Conservation (phyloP, 2,329 filamentous ascomycete species). For the Aspergillus novofumigatus region DNA sequence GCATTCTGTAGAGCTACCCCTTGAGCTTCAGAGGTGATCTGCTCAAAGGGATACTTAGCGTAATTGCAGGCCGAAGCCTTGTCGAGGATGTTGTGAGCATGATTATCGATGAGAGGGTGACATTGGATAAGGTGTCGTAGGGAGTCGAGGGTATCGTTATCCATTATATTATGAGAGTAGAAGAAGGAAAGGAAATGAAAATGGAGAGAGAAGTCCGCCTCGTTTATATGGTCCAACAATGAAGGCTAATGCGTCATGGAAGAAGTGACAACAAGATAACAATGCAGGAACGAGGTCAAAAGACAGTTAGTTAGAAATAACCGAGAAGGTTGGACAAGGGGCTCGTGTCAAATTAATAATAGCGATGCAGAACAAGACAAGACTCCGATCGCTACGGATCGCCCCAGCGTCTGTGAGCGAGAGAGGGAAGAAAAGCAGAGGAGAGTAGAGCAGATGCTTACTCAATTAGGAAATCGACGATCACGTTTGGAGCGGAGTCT, state of each 20-base stretch:
- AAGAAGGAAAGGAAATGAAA: neutral
- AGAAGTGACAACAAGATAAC: neutral
- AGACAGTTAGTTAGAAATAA: neutral
- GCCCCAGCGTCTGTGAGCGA: neutral
- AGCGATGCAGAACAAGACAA: neutral
- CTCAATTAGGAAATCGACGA: slow-evolving; percentile 10
- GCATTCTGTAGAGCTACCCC: slow-evolving; percentile 63
- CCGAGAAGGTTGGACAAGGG: neutral
- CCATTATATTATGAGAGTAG: neutral
- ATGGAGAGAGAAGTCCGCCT: neutral
- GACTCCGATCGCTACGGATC: neutral
- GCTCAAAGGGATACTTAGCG: slow-evolving; percentile 48
- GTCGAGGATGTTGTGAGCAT: slow-evolving; percentile 44
- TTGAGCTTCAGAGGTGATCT: slow-evolving; percentile 69
- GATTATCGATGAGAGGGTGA: slow-evolving; percentile 46
- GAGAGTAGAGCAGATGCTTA: slow-evolving; percentile 8
- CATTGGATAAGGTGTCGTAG: slow-evolving; percentile 35
- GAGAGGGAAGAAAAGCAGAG: slow-evolving; percentile 3
- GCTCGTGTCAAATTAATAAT: neutral
- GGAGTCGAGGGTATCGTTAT: slow-evolving; percentile 25
- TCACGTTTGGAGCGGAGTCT: neutral
- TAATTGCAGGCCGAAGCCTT: slow-evolving; percentile 30
- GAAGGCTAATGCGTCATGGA: neutral
- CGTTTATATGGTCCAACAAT: neutral
- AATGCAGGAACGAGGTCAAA: neutral